Base-by-base conservation (phyloP, 2,329 filamentous ascomycete species). In the Fusarium foetens region DNA sequence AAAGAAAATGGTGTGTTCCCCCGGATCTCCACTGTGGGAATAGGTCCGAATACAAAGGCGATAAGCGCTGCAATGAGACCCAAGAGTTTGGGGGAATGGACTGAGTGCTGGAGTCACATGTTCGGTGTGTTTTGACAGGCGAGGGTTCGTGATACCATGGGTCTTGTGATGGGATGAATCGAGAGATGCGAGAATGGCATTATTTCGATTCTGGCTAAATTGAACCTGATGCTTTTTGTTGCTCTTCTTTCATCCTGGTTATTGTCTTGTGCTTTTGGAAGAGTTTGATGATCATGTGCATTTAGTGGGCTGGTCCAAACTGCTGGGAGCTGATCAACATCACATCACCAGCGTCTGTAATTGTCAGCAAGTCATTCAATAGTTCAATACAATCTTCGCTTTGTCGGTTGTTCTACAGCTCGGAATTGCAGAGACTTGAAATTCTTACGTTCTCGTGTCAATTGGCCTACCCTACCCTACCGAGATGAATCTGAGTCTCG, bases 21-120 rank as follows among this genome's bases (percentile, higher is more conserved):
- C 66, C 66, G 36, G 66, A 69, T 70, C 66, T 65, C 66, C 66
- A 70, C 63, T n/a, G 36, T n/a, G n/a, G 48, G 16, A n/a, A 55
- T 48, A 65, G 66, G 65, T 65, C 65, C 66, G 66, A 67, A 69
- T 65, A 59, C 39, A n/a, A 5, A 23, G 16, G 27, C 21, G 33
- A 64, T 43, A 69, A 69, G 66, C 66, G 66, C 66, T 69, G 65
- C 66, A 69, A 69, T 69, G 36, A 54, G 66, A 65, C 43, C 29
- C 19, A 33, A 43, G 38, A 25, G 52, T 46, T 27, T 31, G 66
- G 66, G 52, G 66, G 62, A 27, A 25, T 43, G 12, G 35, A 33
- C 27, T 51, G 27, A 19, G 43, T n/a, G 41, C 33, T 35, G 17
- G 21, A 29, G 65, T 68, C 66, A 68, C 58, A 58, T 69, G 64